Evolutionary conservation across 768 basidiomycete species (phyloP).

Genomic region (Kwoniella shandongensis): DNA sequence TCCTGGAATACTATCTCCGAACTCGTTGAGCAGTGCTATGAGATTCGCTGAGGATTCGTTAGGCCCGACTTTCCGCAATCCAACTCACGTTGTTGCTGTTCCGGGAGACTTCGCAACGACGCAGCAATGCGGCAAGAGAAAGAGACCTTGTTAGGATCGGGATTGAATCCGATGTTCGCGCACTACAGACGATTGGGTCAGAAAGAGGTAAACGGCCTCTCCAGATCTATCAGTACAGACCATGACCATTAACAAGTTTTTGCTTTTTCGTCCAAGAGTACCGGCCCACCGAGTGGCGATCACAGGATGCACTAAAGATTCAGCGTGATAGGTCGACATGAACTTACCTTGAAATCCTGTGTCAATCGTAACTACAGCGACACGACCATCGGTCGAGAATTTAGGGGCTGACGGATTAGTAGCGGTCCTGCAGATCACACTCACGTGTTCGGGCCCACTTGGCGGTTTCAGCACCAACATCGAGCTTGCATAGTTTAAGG

Average conservation of each 20-base stretch:
- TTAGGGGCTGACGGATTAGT: constrained; percentile 53
- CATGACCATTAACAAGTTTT: constrained; percentile 49
- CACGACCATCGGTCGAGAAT: constrained; percentile 57
- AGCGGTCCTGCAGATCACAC: constrained; percentile 1
- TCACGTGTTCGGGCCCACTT: constrained; percentile 46
- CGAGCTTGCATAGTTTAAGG: constrained; percentile 54
- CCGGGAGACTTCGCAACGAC: constrained; percentile 47
- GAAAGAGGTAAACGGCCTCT: background rate
- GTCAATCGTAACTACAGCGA: constrained; percentile 57
- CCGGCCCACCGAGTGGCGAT: constrained; percentile 60
- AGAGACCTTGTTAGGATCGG: constrained; percentile 53
- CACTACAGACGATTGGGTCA: constrained; percentile 43
- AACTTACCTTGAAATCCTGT: constrained; percentile 56
- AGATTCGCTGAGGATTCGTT: constrained; percentile 50
- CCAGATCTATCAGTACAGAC: constrained; percentile 19
- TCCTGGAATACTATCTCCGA: constrained; percentile 51
- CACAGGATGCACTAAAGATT: constrained; percentile 54
- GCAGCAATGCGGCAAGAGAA: constrained; percentile 57
- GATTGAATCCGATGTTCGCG: constrained; percentile 56
- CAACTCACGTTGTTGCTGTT: constrained; percentile 47
- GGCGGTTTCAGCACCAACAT: constrained; percentile 56
- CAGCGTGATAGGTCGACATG: background rate
- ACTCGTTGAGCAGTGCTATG: constrained; percentile 55
- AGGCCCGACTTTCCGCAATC: too few species aligned
- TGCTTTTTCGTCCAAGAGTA: constrained; percentile 52